Percentiles rank a stretch among this genome's conserved stretches.
phyloP scores from a whole-genome alignment of 106 monocot genomes.

The Dendrobium nobile region DNA sequence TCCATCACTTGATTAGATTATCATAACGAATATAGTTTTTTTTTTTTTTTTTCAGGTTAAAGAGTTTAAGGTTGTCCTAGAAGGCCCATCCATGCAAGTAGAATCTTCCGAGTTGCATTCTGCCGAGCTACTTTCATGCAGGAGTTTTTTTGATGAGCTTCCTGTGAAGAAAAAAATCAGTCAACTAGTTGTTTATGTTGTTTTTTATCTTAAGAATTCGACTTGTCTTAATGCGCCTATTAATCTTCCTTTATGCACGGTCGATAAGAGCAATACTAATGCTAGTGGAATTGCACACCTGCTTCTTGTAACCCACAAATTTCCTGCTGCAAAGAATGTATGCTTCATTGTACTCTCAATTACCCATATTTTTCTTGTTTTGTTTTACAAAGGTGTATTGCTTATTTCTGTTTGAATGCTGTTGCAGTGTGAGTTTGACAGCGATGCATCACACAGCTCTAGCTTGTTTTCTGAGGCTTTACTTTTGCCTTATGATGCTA shows the following conservation, averaged over 20 bases:
- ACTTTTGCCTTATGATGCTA: slow-evolving; percentile 49
- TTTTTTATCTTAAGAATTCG: slow-evolving; percentile 41
- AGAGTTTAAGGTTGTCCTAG: slow-evolving; percentile 63
- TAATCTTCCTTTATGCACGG: slow-evolving; percentile 20
- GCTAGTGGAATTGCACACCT: slow-evolving; percentile 35
- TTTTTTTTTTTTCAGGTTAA: slow-evolving; percentile 39
- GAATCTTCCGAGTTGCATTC: slow-evolving; percentile 14
- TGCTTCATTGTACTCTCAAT: slow-evolving; percentile 6
- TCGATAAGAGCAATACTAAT: slow-evolving; percentile 5
- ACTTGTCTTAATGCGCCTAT: slow-evolving; percentile 28
- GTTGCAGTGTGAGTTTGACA: slow-evolving; percentile 25
- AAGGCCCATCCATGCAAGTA: slow-evolving; percentile 39
- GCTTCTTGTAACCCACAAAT: slow-evolving; percentile 68
- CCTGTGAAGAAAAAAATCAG: slow-evolving; percentile 19
- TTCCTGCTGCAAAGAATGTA: slow-evolving; percentile 49
- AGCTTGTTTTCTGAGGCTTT: slow-evolving; percentile 67
- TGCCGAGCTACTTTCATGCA: slow-evolving; percentile 43
- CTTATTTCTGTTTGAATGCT: slow-evolving; percentile 17
- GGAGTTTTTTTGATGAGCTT: slow-evolving; percentile 47
- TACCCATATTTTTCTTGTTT: slow-evolving; percentile 1
- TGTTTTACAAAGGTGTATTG: background rate
- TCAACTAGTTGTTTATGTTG: slow-evolving; percentile 46
- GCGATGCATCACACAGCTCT: slow-evolving; percentile 13
- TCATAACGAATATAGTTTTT: background rate
- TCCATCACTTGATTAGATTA: background rate